phyloP scores from a whole-genome alignment of 2,329 filamentous ascomycete genomes.

The Diaporthe aspalathi region DNA sequence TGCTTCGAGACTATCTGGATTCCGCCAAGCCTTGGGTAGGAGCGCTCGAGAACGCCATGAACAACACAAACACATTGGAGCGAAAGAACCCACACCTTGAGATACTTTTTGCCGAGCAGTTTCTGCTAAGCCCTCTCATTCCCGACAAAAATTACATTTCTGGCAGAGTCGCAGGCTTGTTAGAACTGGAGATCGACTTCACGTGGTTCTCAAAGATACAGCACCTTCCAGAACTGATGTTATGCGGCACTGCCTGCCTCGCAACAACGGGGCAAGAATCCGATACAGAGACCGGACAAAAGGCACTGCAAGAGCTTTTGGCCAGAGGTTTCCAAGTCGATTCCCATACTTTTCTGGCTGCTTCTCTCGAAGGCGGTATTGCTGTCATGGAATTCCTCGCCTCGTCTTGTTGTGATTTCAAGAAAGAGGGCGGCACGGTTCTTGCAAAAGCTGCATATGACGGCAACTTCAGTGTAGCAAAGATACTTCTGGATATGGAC shows the following conservation, averaged over 20 bases:
- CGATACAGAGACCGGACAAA: background rate
- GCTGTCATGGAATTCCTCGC: background rate
- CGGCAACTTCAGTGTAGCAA: background rate
- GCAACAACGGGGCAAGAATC: background rate
- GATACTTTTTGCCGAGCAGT: background rate
- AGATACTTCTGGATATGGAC: background rate
- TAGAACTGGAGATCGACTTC: background rate
- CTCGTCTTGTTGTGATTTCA: background rate
- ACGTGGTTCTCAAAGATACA: background rate
- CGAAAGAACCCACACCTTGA: background rate
- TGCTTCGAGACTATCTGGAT: background rate
- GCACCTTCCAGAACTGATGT: background rate
- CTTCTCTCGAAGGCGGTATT: rapidly evolving
- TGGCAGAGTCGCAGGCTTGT: background rate
- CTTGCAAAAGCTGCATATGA: background rate
- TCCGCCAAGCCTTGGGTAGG: background rate
- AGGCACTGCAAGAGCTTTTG: background rate
- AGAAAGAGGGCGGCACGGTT: background rate
- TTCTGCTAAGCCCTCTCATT: rapidly evolving
- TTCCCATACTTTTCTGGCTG: background rate
- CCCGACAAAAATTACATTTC: background rate
- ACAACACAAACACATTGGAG: no score
- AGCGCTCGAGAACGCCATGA: background rate
- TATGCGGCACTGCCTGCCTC: background rate
- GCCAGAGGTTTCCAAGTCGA: background rate